Evolutionary conservation across 2,329 filamentous ascomycete species (phyloP).

Genomic region (Fusarium concolor): DNA sequence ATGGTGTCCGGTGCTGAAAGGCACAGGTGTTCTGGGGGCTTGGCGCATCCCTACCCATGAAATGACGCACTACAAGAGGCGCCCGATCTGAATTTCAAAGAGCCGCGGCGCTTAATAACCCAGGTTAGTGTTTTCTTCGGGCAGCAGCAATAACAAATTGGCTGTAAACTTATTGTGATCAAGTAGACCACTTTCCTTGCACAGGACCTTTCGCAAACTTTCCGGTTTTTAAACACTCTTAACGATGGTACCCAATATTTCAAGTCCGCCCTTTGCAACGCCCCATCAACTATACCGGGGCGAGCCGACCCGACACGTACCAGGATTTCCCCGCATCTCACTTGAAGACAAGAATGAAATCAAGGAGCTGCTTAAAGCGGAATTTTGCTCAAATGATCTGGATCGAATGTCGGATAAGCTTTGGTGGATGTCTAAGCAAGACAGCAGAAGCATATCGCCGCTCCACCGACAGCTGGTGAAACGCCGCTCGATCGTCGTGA

Average conservation of each 20-base stretch:
- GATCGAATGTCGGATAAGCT: not conserved
- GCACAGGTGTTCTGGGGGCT: too few relatives aligned
- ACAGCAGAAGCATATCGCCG: slow-evolving; percentile 5
- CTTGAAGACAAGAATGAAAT: not conserved
- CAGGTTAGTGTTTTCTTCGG: too few relatives aligned
- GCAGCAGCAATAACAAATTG: too few relatives aligned
- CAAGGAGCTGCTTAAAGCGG: not conserved
- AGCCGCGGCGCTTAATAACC: too few relatives aligned
- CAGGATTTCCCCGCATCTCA: not conserved
- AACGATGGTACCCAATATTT: fast-evolving
- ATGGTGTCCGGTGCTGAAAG: too few relatives aligned
- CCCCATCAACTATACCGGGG: not conserved
- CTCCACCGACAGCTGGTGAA: not conserved
- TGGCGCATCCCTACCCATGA: too few relatives aligned
- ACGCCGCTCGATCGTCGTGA: not conserved
- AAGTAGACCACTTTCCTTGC: too few relatives aligned
- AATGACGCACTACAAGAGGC: too few relatives aligned
- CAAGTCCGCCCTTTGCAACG: not conserved
- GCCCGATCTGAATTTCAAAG: too few relatives aligned
- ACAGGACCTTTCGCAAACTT: too few relatives aligned
- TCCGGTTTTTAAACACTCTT: too few relatives aligned
- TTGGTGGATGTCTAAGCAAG: slow-evolving; percentile 14
- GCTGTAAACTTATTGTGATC: too few relatives aligned
- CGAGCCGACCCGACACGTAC: not conserved
- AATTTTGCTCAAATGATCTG: not conserved